Percentiles rank a stretch among this genome's conserved stretches.
phyloP scores from a whole-genome alignment of 345 rosid genomes.

The Boechera retrofracta region DNA sequence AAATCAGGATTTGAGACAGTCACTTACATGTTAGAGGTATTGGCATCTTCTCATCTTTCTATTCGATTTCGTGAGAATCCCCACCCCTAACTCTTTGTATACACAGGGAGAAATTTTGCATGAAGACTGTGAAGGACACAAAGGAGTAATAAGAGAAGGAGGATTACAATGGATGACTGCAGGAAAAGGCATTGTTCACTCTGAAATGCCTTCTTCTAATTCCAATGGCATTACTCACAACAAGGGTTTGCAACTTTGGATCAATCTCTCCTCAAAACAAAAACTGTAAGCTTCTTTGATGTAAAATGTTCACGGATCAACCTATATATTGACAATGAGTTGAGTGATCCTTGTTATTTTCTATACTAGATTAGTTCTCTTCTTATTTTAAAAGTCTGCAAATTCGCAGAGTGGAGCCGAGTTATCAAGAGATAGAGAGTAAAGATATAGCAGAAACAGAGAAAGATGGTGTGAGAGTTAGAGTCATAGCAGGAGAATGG shows the following conservation, averaged over 20 bases:
- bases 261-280: constrained; percentile 80
- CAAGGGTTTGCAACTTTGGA: constrained; percentile 86
- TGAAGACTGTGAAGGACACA: constrained; percentile 91
- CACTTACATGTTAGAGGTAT: constrained; percentile 94
- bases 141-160: constrained; percentile 79
- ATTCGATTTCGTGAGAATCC: not conserved
- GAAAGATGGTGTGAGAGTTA: constrained; percentile 68
- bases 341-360: not conserved
- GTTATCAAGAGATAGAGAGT: constrained; percentile 76
- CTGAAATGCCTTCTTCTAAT: constrained; percentile 82
- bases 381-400: constrained; percentile 15
- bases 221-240: constrained; percentile 63
- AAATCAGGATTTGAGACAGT: constrained; percentile 94
- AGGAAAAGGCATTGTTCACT: constrained; percentile 93
- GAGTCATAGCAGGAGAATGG: constrained; percentile 88
- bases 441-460: constrained; percentile 67
- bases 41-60: constrained; percentile 9
- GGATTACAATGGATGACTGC: constrained; percentile 98
- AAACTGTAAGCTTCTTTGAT: constrained; percentile 62
- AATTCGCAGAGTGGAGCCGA: constrained; percentile 72
- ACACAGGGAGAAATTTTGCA: constrained; percentile 70
- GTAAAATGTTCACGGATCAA: not conserved
- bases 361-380: not conserved
- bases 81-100: not conserved
- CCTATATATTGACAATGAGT: not conserved